A percentile compares a stretch with the other conserved stretches of the same genome.
Evolutionary conservation across 139 green algal species (phyloP).

Genomic region (Tetradesmus obliquus): DNA sequence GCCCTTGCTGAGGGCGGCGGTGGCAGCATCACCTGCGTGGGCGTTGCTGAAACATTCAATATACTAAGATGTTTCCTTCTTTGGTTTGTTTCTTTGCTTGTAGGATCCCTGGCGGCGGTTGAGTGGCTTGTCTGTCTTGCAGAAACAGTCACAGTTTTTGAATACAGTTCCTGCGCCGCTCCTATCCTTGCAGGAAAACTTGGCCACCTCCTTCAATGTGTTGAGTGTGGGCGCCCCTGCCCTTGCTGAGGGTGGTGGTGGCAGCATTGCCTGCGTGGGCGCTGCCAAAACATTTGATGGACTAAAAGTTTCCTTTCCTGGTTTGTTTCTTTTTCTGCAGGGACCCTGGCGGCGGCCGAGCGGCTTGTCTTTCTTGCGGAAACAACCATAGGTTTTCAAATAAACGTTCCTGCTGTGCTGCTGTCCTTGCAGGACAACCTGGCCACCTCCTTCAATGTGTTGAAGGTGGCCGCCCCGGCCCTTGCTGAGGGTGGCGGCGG

Average conservation of each 20-base stretch:
- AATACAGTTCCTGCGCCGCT: not conserved
- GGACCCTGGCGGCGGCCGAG: too few relatives aligned
- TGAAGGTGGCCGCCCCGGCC: not conserved
- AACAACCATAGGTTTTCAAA: not conserved
- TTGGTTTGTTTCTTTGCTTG: too few relatives aligned
- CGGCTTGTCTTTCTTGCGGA: too few relatives aligned
- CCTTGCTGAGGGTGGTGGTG: not conserved
- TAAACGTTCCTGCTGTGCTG: not conserved
- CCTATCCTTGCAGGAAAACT: not conserved
- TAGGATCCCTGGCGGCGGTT: too few relatives aligned
- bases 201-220: not conserved
- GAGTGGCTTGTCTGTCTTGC: too few relatives aligned
- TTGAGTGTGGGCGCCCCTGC: not conserved
- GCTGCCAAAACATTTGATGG: too few relatives aligned
- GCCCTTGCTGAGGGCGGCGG: not conserved
- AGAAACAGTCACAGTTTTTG: not conserved
- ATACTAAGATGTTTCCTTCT: too few relatives aligned
- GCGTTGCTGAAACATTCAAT: too few relatives aligned
- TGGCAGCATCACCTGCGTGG: too few relatives aligned
- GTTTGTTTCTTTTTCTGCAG: too few relatives aligned
- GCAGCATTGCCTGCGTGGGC: too few relatives aligned
- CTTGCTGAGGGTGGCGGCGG: not conserved
- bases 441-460: not conserved
- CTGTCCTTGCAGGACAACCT: not conserved
- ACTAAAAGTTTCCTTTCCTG: too few relatives aligned